Percentiles rank a stretch among this genome's conserved stretches.
These are phyloP conservation scores for Madurella mycetomatis DNA, from an alignment of 2,329 filamentous ascomycete species.

Conservation along the genomic window DNA sequence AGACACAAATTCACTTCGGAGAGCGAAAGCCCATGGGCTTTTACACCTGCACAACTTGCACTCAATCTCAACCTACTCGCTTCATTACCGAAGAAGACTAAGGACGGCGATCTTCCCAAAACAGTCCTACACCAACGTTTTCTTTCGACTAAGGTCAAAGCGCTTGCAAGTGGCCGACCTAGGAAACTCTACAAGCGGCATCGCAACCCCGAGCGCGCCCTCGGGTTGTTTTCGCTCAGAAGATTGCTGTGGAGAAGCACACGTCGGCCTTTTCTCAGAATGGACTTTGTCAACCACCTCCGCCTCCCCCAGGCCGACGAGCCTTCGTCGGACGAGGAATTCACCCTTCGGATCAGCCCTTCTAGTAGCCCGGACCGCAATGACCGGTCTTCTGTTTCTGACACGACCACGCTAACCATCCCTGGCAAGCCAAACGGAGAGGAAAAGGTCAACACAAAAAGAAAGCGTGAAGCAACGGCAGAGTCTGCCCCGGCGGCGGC, in stretches of 20 bases:
- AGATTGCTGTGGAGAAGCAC: slow-evolving; percentile 12
- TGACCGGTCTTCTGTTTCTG: background rate
- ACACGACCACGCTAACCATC: slow-evolving; percentile 1
- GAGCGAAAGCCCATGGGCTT: background rate
- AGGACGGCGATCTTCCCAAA: background rate
- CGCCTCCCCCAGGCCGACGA: slow-evolving; percentile 14
- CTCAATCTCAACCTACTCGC: background rate
- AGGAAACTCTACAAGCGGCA: slow-evolving; percentile 7
- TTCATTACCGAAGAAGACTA: background rate
- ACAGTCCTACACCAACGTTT: background rate
- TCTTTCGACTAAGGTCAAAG: background rate
- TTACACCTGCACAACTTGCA: background rate
- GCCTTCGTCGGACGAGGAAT: slow-evolving; percentile 13
- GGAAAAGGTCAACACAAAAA: slow-evolving; percentile 2
- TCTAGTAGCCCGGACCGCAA: background rate
- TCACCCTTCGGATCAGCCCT: background rate
- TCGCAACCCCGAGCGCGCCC: slow-evolving; percentile 12
- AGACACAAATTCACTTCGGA: background rate
- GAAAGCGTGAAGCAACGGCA: background rate
- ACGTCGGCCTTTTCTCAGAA: slow-evolving; percentile 4
- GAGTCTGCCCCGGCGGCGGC: background rate
- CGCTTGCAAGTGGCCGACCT: background rate
- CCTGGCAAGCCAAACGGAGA: slow-evolving; percentile 3
- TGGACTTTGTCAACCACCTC: slow-evolving; percentile 10
- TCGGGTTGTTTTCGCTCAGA: slow-evolving; percentile 8